Evolutionary conservation across 202 grass and related monocot genomes (phyloP), one percentile per base, ranked within the genome.

Genomic region (Cymbopogon flexuosus): DNA sequence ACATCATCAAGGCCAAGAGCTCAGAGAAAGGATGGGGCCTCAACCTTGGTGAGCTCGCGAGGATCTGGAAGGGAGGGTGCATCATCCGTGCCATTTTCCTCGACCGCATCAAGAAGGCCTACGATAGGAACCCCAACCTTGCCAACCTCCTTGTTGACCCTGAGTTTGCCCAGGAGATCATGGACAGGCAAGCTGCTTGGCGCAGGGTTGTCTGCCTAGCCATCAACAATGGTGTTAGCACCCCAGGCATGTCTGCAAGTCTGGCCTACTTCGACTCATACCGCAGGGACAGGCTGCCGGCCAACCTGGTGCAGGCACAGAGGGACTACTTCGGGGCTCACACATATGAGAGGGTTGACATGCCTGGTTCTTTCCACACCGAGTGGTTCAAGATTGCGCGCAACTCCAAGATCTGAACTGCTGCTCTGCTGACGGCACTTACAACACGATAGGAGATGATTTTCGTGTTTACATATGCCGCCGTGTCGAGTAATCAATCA

Each of bases 11-110:
- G 83, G 88, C 88, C 3, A 96, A 96, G 86, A 96, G 90, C 70
- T 63, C 61, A 22, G 90, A 96, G 69, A 96, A 96, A 67, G 88
- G 84, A n/a, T 96, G 93, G 93, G 63, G 75, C 24, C 88, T 96
- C 64, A 93, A 96, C 63, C 84, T 96, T 13, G 90, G 90, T 12
- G 93, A 96, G 80, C 86, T 96, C 16, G 93, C 93, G 0, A 93
- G 93, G 82, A 96, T 96, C 72, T 96, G 93, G 93, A 96, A 96
- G 84, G 93, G 93, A 8, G 93, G 93, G 51, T 96, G 93, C 73
- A 96, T 96, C 83, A 96, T 96, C 68, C 90, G 93, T 0, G 90
- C 93, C 60, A 96, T 92, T 72, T 96, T 96, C 85, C 87, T 96
- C 1, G 93, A 96, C 67, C 88, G 93, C 80, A 96, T 96, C 74